These are phyloP conservation scores for Petrea volubilis DNA, from an alignment of 257 asterid genomes.

Conservation along the genomic window DNA sequence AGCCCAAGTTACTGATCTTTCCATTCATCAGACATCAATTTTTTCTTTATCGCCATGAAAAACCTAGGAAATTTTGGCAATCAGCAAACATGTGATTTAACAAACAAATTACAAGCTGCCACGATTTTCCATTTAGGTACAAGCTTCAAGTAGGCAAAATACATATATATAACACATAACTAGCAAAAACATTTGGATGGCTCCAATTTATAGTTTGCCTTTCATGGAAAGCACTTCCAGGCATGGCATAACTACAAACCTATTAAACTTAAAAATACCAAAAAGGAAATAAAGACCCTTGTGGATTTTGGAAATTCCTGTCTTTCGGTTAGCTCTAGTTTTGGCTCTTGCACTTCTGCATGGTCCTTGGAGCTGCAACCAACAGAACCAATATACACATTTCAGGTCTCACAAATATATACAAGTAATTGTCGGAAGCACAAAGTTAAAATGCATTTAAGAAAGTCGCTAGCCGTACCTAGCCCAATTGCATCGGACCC, in stretches of 20 bases:
- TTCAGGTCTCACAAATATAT: background rate
- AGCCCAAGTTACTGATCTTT: background rate
- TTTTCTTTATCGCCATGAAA: background rate
- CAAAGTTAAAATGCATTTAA: background rate
- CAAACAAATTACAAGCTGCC: too few species aligned
- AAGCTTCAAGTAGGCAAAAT: slow-evolving; percentile 11
- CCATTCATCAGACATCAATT: background rate
- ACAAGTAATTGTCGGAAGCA: background rate
- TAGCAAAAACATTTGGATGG: slow-evolving; percentile 27
- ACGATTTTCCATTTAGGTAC: slow-evolving; percentile 31
- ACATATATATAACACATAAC: slow-evolving; percentile 28
- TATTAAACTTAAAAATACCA: slow-evolving; percentile 17
- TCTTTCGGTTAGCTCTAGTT: slow-evolving; percentile 26
- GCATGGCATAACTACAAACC: slow-evolving; percentile 14
- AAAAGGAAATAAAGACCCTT: slow-evolving; percentile 6
- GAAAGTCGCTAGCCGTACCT: slow-evolving; percentile 42
- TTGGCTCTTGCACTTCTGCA: slow-evolving; percentile 70
- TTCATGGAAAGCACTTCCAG: slow-evolving; percentile 18
- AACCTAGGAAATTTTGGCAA: background rate
- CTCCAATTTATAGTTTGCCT: slow-evolving; percentile 24
- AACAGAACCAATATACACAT: background rate
- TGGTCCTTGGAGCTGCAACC: slow-evolving; percentile 73
- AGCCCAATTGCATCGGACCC: slow-evolving; percentile 86
- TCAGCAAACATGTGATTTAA: background rate
- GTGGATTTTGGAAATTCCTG: background rate